Base-by-base conservation (phyloP, 495 filamentous ascomycete species). In the Entonaema liquescens region DNA sequence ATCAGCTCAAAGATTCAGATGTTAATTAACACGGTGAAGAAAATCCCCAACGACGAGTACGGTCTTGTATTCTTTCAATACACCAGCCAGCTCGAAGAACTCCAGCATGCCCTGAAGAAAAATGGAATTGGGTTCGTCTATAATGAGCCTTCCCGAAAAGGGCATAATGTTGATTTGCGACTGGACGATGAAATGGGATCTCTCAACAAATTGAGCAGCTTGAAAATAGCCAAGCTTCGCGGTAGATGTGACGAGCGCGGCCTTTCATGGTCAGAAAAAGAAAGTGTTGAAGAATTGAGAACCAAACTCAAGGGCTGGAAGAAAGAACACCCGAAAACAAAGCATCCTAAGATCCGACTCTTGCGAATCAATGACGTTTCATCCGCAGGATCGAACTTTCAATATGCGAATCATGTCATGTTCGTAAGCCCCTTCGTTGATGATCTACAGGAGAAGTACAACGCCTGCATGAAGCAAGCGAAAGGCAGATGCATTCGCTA, bases 351-450 rank as follows among this genome's bases (percentile, higher is more conserved):
- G 52, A 87, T 92, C 1, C 75, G 93, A 33, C 77, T 95, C n/a
- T 76, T 97, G 19, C 87, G 89, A 62, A 81, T 93, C 3, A 85
- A 84, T 5, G 82, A 83, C 62, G 87, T 86, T n/a, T 83, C 85
- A 56, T 87, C 92, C 17, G 87, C 92, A 8, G 93, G 93, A 29
- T 77, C 86, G 19, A 96, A 96, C 72, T 79, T 95, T 2, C 89
- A 89, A 53, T 84, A 85, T 40, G 91, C 92, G 0, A 94, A 92
- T 62, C 93, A 95, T 67, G 81, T 94, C 33, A 85, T 96, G 55
- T 95, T 97, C 75, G 77, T 90, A 11, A 85, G 84, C 0, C 92
- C 93, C 1, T 79, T 89, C 2, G 78, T 85, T 0, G 69, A 80
- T 5, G 58, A 31, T 8, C 82, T 85, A 1, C 83, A 90, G 54